Conservation (phyloP, 306 rosid species). For the Prunus mongolica region DNA sequence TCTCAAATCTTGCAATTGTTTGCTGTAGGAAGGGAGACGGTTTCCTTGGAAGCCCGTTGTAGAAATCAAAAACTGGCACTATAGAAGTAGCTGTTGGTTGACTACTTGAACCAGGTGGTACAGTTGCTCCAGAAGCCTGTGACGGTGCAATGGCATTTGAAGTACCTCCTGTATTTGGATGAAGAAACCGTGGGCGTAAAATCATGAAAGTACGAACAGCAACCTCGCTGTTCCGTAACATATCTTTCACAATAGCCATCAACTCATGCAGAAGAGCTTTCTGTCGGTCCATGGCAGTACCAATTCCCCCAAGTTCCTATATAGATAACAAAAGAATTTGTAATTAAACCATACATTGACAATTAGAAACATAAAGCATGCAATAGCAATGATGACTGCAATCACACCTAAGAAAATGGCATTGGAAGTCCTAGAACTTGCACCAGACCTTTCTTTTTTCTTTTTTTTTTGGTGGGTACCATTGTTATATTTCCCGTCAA, state of each 20-base stretch:
- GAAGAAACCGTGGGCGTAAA: slow-evolving; percentile 79
- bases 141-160: slow-evolving; percentile 66
- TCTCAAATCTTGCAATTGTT: slow-evolving; percentile 86
- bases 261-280: slow-evolving; percentile 65
- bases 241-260: slow-evolving; percentile 72
- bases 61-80: slow-evolving; percentile 89
- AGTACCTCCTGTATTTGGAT: slow-evolving; percentile 63
- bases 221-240: slow-evolving; percentile 85
- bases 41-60: slow-evolving; percentile 87
- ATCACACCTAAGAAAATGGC: background rate
- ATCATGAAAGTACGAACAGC: slow-evolving; percentile 95
- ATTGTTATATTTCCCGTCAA: background rate
- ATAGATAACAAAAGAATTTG: slow-evolving; percentile 20
- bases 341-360: slow-evolving; percentile 4
- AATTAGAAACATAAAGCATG: background rate
- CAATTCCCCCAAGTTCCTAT: slow-evolving; percentile 95
- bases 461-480: background rate
- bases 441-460: background rate
- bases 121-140: slow-evolving; percentile 56
- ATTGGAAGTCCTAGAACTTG: background rate
- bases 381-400: background rate
- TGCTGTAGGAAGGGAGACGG: slow-evolving; percentile 90
- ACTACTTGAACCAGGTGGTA: slow-evolving; percentile 41
- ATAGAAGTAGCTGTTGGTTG: slow-evolving; percentile 59
- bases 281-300: slow-evolving; percentile 82